A percentile compares a stretch with the other conserved stretches of the same genome.
Conservation (phyloP, 1,139 yeast species). For the Zhuliangozyma parablackwelliae region DNA sequence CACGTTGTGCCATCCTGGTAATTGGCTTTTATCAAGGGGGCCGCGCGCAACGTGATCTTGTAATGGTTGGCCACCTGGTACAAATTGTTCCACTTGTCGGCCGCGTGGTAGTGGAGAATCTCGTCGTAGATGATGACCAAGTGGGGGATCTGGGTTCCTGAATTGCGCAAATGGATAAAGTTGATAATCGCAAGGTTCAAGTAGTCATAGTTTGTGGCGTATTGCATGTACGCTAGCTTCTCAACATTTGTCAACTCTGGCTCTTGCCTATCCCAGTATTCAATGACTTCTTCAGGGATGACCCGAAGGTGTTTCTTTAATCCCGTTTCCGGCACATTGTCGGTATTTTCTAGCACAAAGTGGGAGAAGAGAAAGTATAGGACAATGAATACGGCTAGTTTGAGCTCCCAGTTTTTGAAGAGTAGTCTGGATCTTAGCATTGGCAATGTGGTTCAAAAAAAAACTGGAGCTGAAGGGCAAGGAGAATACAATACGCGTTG, state of each 20-base stretch:
- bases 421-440: too few relatives aligned
- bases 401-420: slow-evolving; percentile 21
- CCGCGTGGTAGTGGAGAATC: slow-evolving; percentile 12
- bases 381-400: slow-evolving; percentile 19
- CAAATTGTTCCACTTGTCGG: slow-evolving; percentile 12
- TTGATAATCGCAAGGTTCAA: slow-evolving; percentile 31
- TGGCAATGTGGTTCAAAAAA: too few relatives aligned
- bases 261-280: slow-evolving; percentile 10
- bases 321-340: slow-evolving; percentile 10
- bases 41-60: slow-evolving; percentile 19
- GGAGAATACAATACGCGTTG: too few relatives aligned
- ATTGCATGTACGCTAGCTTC: slow-evolving; percentile 30
- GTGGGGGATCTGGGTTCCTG: slow-evolving; percentile 19
- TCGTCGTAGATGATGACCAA: slow-evolving; percentile 24
- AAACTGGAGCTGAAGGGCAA: too few relatives aligned
- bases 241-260: slow-evolving; percentile 4
- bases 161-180: slow-evolving; percentile 19
- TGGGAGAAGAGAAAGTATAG: slow-evolving; percentile 19
- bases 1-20: slow-evolving; percentile 29
- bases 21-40: slow-evolving; percentile 12
- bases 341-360: slow-evolving; percentile 10
- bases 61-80: slow-evolving; percentile 11
- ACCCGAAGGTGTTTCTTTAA: slow-evolving; percentile 17
- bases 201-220: slow-evolving; percentile 32
- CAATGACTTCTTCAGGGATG: slow-evolving; percentile 20